Evolutionary conservation across 148 eudicot species (phyloP).

Genomic region (Arctostaphylos glauca): DNA sequence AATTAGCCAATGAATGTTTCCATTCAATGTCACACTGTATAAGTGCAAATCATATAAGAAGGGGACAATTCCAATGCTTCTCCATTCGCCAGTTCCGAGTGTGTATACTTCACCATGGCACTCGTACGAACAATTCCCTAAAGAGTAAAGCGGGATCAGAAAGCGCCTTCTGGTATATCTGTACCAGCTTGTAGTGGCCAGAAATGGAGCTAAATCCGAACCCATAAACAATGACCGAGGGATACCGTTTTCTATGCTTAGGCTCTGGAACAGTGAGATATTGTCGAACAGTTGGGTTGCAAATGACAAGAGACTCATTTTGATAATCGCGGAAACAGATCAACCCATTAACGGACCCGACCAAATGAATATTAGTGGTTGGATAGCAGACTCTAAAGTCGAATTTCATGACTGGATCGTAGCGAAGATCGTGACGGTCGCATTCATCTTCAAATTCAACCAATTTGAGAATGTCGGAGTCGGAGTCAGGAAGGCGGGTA

Average conservation of each 20-base stretch:
- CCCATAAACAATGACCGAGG: background rate
- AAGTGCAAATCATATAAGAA: background rate
- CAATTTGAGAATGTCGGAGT: background rate
- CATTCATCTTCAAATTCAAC: background rate
- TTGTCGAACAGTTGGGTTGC: background rate
- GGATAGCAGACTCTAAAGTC: background rate
- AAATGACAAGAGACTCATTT: background rate
- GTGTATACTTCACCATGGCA: background rate
- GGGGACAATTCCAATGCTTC: background rate
- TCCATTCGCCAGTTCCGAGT: background rate
- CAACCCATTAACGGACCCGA: constrained; percentile 7
- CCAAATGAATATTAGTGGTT: background rate
- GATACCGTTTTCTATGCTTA: background rate
- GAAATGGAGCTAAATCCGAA: background rate
- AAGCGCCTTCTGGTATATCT: background rate
- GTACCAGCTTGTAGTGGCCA: constrained; percentile 9
- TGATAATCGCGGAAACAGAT: background rate
- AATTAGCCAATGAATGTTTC: constrained; percentile 6
- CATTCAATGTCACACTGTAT: background rate
- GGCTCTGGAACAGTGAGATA: constrained; percentile 1
- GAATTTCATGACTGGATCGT: background rate
- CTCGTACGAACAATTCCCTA: background rate
- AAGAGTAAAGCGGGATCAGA: background rate
- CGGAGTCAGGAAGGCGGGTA: background rate
- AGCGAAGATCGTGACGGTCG: background rate